Evolutionary conservation across 108 stramenopile genomes (phyloP).

Genomic region (Cylindrotheca fusiformis): DNA sequence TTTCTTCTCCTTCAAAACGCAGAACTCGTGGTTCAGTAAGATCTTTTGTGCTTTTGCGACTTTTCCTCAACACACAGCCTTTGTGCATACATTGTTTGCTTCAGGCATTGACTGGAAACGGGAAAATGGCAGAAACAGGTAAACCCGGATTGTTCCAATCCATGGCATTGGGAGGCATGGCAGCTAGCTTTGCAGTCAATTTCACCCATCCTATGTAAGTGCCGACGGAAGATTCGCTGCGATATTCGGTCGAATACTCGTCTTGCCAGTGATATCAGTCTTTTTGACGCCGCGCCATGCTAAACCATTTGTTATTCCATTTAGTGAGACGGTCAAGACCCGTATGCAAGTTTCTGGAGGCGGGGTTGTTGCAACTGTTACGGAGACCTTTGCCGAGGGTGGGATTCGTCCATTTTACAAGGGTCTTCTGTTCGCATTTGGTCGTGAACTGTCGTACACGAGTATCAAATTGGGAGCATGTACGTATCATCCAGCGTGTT

Average conservation of each 20-base stretch:
- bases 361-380: slow-evolving; percentile 40
- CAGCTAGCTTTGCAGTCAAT: slow-evolving; percentile 78
- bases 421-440: slow-evolving; percentile 84
- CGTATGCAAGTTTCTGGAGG: slow-evolving; percentile 87
- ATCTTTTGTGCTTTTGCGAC: too few species aligned
- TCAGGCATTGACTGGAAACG: background rate
- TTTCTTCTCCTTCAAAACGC: too few species aligned
- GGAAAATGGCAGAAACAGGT: background rate
- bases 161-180: slow-evolving; percentile 75
- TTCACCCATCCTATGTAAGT: slow-evolving; percentile 74
- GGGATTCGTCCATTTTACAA: slow-evolving; percentile 87
- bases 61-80: too few species aligned
- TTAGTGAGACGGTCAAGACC: slow-evolving; percentile 83
- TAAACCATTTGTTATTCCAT: slow-evolving; percentile 25
- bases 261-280: too few species aligned
- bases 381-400: slow-evolving; percentile 51
- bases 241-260: too few species aligned
- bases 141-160: slow-evolving; percentile 38
- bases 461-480: slow-evolving; percentile 81
- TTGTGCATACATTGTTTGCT: background rate
- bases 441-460: slow-evolving; percentile 88
- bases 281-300: too few species aligned
- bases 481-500: slow-evolving; percentile 1
- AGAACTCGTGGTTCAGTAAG: too few species aligned
- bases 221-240: too few species aligned